These are phyloP conservation scores for Gentiana dahurica DNA, from an alignment of 257 asterid genomes.

Conservation along the genomic window DNA sequence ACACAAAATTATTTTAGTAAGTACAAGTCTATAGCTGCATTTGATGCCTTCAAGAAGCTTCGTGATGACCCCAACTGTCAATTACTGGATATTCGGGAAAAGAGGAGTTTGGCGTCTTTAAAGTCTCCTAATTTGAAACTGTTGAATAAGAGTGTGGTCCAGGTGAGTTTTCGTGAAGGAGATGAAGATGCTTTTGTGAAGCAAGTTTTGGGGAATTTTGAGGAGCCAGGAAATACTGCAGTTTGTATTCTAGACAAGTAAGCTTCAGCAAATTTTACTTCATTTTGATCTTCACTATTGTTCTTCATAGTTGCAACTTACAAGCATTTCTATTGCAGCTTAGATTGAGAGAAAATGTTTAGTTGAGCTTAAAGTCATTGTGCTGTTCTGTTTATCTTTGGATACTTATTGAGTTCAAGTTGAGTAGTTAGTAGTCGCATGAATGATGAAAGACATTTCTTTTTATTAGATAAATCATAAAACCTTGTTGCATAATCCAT, in stretches of 20 bases:
- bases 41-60: conserved; percentile 78
- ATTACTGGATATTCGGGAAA: conserved; percentile 74
- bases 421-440: too few species aligned
- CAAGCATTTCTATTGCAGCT: neutral
- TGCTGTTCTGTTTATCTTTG: too few species aligned
- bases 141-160: conserved; percentile 47
- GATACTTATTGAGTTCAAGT: too few species aligned
- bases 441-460: too few species aligned
- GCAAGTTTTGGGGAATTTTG: conserved; percentile 40
- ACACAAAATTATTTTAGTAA: conserved; percentile 56
- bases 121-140: conserved; percentile 71
- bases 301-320: neutral
- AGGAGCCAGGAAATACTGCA: conserved; percentile 47
- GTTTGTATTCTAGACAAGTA: conserved; percentile 86
- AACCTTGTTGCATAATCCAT: too few species aligned
- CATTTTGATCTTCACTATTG: neutral
- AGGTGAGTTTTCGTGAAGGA: conserved; percentile 64
- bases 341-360: neutral
- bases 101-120: conserved; percentile 48
- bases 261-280: conserved; percentile 22
- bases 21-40: conserved; percentile 62
- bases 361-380: too few species aligned
- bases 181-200: conserved; percentile 67
- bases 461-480: too few species aligned
- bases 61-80: conserved; percentile 59